Evolutionary conservation across 352 stramenopile genomes (phyloP).

Genomic region (Globisporangium okanoganense): DNA sequence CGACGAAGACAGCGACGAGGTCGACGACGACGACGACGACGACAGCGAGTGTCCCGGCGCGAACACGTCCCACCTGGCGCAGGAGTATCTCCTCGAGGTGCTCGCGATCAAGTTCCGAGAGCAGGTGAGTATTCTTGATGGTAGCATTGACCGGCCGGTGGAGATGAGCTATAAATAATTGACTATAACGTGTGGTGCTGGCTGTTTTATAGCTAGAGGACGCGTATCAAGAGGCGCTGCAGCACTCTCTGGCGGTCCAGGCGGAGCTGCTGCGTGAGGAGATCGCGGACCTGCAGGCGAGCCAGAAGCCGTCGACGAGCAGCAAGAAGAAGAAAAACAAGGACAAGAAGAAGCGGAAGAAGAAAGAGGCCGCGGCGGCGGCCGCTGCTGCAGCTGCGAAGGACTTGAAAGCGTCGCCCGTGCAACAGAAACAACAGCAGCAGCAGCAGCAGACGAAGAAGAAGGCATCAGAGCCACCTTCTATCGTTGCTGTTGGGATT

Average conservation of each 20-base stretch:
- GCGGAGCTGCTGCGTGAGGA: conserved; percentile 72
- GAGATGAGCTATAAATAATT: neutral
- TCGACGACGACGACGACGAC: conserved; percentile 56
- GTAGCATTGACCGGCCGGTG: neutral
- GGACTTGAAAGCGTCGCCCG: conserved; percentile 23
- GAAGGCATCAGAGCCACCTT: neutral
- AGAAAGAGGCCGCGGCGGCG: conserved; percentile 24
- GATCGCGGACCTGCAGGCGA: conserved; percentile 60
- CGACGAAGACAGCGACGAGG: conserved; percentile 33
- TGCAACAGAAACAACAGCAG: conserved; percentile 8
- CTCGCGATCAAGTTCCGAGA: conserved; percentile 78
- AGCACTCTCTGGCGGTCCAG: conserved; percentile 71
- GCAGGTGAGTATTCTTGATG: conserved; percentile 32
- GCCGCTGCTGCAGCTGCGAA: conserved; percentile 12
- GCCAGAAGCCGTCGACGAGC: conserved; percentile 40
- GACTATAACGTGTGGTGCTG: conserved; percentile 6
- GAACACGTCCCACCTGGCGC: conserved; percentile 70
- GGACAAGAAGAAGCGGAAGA: conserved; percentile 72
- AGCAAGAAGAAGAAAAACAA: conserved; percentile 82
- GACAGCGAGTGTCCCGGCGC: conserved; percentile 63
- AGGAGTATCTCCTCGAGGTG: conserved; percentile 77
- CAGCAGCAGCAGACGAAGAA: conserved; percentile 9
- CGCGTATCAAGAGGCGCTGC: conserved; percentile 71
- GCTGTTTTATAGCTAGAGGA: conserved; percentile 38
- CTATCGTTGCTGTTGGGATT: neutral